Evolutionary conservation across 441 rosid genomes (phyloP).

Genomic region (Croton setiger): DNA sequence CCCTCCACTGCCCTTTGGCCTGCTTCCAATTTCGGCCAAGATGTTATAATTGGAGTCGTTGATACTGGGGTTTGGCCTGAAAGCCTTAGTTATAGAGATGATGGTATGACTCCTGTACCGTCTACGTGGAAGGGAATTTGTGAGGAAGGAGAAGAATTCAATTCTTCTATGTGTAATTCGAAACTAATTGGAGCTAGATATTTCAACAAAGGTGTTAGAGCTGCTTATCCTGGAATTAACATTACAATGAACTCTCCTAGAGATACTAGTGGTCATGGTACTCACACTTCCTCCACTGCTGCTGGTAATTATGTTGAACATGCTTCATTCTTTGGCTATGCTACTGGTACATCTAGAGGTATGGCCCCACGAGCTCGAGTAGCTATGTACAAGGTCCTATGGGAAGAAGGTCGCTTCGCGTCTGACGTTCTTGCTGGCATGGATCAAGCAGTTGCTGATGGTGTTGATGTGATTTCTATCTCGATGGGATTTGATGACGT

Average conservation of each 20-base stretch:
- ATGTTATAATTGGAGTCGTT: constrained; percentile 40
- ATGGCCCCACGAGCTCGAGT: constrained; percentile 36
- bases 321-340: constrained; percentile 40
- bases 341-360: constrained; percentile 44
- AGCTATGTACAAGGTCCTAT: constrained; percentile 50
- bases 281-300: constrained; percentile 44
- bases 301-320: constrained; percentile 40
- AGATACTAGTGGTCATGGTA: constrained; percentile 40
- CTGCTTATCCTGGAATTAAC: constrained; percentile 32
- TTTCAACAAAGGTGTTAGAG: constrained; percentile 39
- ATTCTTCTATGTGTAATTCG: constrained; percentile 36
- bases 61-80: constrained; percentile 56
- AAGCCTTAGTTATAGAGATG: constrained; percentile 40
- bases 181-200: constrained; percentile 50
- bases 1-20: constrained; percentile 34
- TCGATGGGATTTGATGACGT: too few relatives aligned
- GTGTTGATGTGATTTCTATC: too few relatives aligned
- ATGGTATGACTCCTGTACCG: constrained; percentile 37
- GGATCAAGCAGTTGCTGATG: too few relatives aligned
- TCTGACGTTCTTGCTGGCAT: too few relatives aligned
- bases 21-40: constrained; percentile 36
- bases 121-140: constrained; percentile 47
- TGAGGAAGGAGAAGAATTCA: constrained; percentile 38
- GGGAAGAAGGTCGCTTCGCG: too few relatives aligned
- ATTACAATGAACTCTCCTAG: constrained; percentile 39